phyloP scores from a whole-genome alignment of 495 filamentous ascomycete genomes.

The Annulohypoxylon bovei region DNA sequence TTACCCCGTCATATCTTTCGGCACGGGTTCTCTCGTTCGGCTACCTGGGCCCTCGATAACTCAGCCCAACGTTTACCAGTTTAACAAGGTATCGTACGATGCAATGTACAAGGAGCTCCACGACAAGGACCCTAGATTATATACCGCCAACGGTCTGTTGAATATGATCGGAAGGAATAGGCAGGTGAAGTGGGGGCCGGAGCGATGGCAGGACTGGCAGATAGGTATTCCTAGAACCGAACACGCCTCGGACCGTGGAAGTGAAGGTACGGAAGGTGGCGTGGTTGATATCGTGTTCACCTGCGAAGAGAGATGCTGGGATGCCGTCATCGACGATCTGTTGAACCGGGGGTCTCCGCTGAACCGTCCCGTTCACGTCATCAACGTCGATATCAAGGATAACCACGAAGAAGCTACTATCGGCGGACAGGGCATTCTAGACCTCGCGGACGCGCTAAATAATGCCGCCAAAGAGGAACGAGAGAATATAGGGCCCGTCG shows the following conservation, averaged over 20 bases:
- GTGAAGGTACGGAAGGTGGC: constrained; percentile 84
- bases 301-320: constrained; percentile 98
- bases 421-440: constrained; percentile 90
- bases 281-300: constrained; percentile 96
- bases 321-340: constrained; percentile 95
- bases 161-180: constrained; percentile 96
- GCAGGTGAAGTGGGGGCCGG: constrained; percentile 90
- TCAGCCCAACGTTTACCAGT: constrained; percentile 96
- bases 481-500: constrained; percentile 65
- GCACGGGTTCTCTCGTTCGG: constrained; percentile 93
- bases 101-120: constrained; percentile 90
- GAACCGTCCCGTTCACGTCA: constrained; percentile 93
- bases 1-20: constrained; percentile 98
- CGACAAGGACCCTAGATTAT: constrained; percentile 85
- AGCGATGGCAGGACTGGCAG: constrained; percentile 98
- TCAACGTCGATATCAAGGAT: constrained; percentile 98
- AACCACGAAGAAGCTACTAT: constrained; percentile 96
- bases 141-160: constrained; percentile 89
- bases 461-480: constrained; percentile 82
- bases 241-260: constrained; percentile 70
- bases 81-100: constrained; percentile 93
- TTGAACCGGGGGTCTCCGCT: constrained; percentile 81
- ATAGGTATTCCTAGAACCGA: constrained; percentile 82
- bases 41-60: constrained; percentile 90
- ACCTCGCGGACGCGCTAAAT: constrained; percentile 88